Percentiles rank a stretch among this genome's conserved stretches.
Conservation (phyloP, 306 rosid species). For the Cicer chorassanicum region DNA sequence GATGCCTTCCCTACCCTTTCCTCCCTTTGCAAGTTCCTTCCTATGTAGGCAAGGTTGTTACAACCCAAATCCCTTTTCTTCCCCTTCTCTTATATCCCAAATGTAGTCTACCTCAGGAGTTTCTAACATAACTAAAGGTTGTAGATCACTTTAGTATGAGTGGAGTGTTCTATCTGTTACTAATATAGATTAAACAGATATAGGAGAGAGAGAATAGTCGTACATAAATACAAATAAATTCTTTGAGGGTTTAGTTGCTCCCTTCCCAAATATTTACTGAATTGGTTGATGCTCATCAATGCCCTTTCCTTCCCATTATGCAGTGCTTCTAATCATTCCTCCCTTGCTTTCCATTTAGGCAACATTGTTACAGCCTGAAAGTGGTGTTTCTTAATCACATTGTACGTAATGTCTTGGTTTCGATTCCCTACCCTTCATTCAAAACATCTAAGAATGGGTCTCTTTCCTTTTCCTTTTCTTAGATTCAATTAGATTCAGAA, state of each 20-base stretch:
- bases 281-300: background rate
- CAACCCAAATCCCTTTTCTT: background rate
- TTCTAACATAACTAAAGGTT: background rate
- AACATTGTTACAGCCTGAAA: constrained; percentile 16
- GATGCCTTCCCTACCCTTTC: background rate
- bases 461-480: constrained; percentile 26
- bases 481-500: constrained; percentile 18
- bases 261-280: background rate
- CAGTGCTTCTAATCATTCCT: constrained; percentile 12
- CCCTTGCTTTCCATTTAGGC: constrained; percentile 14
- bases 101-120: constrained; percentile 8
- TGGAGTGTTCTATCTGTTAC: background rate
- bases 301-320: background rate
- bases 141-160: constrained; percentile 3
- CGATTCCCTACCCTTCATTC: constrained; percentile 20
- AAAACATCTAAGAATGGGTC: background rate
- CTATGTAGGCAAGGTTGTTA: background rate
- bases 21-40: background rate
- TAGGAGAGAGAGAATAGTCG: background rate
- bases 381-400: background rate
- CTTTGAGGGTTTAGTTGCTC: background rate
- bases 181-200: background rate
- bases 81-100: background rate
- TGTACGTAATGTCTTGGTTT: constrained; percentile 13
- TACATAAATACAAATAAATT: background rate